Conservation (phyloP, 1,284 basidiomycete species). For the Uromyces viciae-fabae region DNA sequence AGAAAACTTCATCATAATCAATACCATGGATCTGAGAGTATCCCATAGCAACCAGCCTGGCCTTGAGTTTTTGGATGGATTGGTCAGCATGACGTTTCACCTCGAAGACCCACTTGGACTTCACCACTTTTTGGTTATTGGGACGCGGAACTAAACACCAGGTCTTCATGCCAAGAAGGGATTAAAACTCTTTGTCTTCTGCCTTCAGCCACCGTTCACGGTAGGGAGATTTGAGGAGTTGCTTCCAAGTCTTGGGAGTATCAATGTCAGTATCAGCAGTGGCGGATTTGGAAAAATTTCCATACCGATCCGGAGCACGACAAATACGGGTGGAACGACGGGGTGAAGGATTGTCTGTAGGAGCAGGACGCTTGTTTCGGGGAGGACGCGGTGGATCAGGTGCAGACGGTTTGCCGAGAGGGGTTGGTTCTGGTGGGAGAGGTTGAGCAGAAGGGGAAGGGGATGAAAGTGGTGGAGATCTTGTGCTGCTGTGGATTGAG, state of each 20-base stretch:
- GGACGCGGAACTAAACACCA: not conserved
- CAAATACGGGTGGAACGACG: not conserved
- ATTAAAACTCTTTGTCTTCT: not conserved
- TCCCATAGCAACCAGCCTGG: not conserved
- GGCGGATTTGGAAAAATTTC: not conserved
- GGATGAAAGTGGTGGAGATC: not conserved
- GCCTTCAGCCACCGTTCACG: not conserved
- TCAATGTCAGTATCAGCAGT: not conserved
- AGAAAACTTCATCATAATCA: not conserved
- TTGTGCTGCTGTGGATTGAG: not conserved
- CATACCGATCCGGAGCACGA: not conserved
- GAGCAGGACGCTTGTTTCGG: not conserved
- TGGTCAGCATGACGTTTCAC: not conserved
- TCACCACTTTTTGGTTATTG: not conserved
- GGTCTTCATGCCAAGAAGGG: not conserved
- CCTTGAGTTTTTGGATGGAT: slow-evolving; percentile 2
- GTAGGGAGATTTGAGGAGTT: not conserved
- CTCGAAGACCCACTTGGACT: slow-evolving; percentile 8
- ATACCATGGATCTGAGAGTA: not conserved
- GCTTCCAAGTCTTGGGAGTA: not conserved
- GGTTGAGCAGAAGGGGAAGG: not conserved
- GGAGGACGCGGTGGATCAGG: not conserved
- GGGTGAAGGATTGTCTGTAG: not conserved
- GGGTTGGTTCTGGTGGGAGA: too few species aligned
- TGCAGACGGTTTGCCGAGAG: too few species aligned